Evolutionary conservation across 495 filamentous ascomycete species (phyloP), one percentile per base, ranked within the genome.

Genomic region (Lichina pygmaea): DNA sequence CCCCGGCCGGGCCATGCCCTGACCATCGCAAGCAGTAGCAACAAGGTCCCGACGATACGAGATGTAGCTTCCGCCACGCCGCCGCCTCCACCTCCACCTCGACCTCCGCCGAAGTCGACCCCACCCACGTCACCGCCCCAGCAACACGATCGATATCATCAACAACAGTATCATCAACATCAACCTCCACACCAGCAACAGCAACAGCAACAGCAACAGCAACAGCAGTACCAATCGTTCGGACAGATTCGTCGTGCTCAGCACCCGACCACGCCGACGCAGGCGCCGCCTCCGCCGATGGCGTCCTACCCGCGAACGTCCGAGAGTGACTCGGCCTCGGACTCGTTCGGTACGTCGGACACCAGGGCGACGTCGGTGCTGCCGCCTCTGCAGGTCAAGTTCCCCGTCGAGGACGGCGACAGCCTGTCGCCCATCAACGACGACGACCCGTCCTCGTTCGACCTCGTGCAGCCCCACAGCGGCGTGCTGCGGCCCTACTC

Each of bases 401-500:
- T 43, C 10, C 2, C 41, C 7, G n/a, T 41, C 36, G 16, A 17
- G 42, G 46, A 62, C 31, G 46, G 56, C n/a, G 64, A 69, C 38
- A 50, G 50, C 8, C 58, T 73, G 6, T 57, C 64, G 42, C 70
- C 70, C 13, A 52, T 73, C 40, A 34, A 55, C 17, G 64, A 65
- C 46, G 67, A 65, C 34, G 68, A 71, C 47, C 66, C 68, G 8
- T 53, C 56, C 41, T 70, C 62, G 5, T 72, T 70, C 44, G 64
- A 73, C 49, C 60, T 74, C 0, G 46, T 73, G 8, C 59, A 61
- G 3, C 62, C 67, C 7, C 8, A 17, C n/a, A 40, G n/a, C 11
- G 44, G 46, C n/a, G 24, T 32, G 0, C 24, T 30, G 12, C 52
- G 49, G 34, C 57, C 44, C 24, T 71, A 62, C 51, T 66, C 63